phyloP scores from a whole-genome alignment of 2,329 filamentous ascomycete genomes.

The Xylariaceae sp. region DNA sequence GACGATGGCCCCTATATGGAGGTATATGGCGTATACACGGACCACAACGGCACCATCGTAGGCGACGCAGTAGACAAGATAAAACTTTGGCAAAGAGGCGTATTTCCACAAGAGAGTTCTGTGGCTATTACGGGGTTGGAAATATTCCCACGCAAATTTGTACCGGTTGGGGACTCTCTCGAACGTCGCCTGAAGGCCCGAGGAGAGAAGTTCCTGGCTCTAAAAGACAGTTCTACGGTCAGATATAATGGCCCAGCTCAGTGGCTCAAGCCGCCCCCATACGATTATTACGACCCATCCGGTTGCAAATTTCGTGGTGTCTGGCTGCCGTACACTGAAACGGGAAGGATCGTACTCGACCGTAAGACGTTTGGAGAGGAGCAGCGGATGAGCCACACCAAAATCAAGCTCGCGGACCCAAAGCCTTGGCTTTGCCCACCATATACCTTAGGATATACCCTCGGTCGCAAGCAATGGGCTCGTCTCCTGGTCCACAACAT shows the following conservation, averaged over 20 bases:
- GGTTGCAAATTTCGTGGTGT: slow-evolving; percentile 34
- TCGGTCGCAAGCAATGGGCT: slow-evolving; percentile 38
- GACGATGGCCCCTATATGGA: slow-evolving; percentile 35
- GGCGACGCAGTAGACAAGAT: slow-evolving; percentile 30
- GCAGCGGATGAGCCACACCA: slow-evolving; percentile 24
- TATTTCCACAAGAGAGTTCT: slow-evolving; percentile 36
- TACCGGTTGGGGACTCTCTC: slow-evolving; percentile 30
- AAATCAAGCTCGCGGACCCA: slow-evolving; percentile 25
- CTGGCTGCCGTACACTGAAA: slow-evolving; percentile 41
- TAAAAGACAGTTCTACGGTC: slow-evolving; percentile 29
- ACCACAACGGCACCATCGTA: slow-evolving; percentile 32
- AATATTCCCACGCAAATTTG: slow-evolving; percentile 35
- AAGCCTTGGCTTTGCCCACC: slow-evolving; percentile 39
- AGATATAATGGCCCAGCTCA: slow-evolving; percentile 38
- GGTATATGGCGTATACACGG: slow-evolving; percentile 37
- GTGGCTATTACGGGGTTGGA: slow-evolving; percentile 35
- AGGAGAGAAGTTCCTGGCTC: slow-evolving; percentile 35
- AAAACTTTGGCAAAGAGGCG: slow-evolving; percentile 30
- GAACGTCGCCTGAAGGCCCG: slow-evolving; percentile 30
- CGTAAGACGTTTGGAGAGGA: slow-evolving; percentile 41
- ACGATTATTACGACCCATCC: slow-evolving; percentile 30
- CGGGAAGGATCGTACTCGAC: slow-evolving; percentile 39
- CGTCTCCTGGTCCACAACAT: slow-evolving; percentile 39
- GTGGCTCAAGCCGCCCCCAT: slow-evolving; percentile 37
- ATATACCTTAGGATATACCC: slow-evolving; percentile 39